A percentile compares a stretch with the other conserved stretches of the same genome.
These are phyloP conservation scores for Aspergillus heteromorphus DNA, from an alignment of 495 filamentous ascomycete genomes.

Conservation along the genomic window DNA sequence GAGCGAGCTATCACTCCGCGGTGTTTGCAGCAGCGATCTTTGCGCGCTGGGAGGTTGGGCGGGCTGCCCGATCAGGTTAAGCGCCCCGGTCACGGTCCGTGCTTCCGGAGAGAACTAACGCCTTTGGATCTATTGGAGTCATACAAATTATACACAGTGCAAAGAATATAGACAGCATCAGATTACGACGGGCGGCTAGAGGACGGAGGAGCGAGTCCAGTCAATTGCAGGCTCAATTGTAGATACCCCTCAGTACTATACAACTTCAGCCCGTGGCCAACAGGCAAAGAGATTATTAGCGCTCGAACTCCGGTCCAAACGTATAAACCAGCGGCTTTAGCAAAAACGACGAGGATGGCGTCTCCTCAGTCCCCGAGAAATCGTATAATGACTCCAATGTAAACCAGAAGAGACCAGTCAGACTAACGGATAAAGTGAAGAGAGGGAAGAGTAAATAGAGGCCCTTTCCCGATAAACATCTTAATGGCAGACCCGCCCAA, in stretches of 20 bases:
- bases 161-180: no score
- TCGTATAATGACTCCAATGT: not conserved
- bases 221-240: no score
- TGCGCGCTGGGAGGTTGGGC: conserved; percentile 18
- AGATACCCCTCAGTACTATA: no score
- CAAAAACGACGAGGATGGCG: not conserved
- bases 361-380: not conserved
- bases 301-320: not conserved
- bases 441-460: not conserved
- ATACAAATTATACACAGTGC: no score
- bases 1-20: conserved; percentile 13
- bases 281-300: not conserved
- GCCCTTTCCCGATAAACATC: not conserved
- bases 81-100: conserved; percentile 7
- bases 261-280: not conserved
- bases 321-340: not conserved
- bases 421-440: not conserved
- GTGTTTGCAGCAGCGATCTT: conserved; percentile 20
- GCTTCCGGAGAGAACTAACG: not conserved
- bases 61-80: conserved; percentile 14
- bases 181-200: no score
- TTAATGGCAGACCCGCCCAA: conserved; percentile 12
- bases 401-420: not conserved
- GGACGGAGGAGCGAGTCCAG: no score
- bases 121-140: no score